Conservation (phyloP, 768 basidiomycete species). For the Xerocomus spinulosus region DNA sequence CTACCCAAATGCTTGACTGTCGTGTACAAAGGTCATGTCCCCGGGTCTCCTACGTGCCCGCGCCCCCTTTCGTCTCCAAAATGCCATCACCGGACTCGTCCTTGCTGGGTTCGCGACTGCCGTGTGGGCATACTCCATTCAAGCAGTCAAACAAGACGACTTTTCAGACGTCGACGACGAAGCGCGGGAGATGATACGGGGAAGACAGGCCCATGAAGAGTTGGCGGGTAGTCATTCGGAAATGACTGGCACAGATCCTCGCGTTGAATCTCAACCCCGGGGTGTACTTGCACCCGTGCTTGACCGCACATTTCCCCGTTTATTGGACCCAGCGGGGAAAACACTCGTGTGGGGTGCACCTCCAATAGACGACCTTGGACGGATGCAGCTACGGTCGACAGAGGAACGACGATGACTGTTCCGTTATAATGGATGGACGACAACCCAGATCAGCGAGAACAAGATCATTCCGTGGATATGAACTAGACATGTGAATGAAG, state of each 20-base stretch:
- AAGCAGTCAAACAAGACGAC: conserved; percentile 89
- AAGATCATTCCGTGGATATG: background rate
- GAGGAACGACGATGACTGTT: conserved; percentile 1
- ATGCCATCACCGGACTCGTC: conserved; percentile 70
- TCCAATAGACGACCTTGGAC: conserved; percentile 57
- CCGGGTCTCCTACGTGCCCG: conserved; percentile 84
- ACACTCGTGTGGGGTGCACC: conserved; percentile 74
- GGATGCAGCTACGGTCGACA: conserved; percentile 23
- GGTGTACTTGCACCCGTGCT: conserved; percentile 45
- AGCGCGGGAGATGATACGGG: conserved; percentile 50
- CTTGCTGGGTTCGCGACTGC: conserved; percentile 73
- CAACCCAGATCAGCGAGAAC: background rate
- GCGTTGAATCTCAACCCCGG: conserved; percentile 28
- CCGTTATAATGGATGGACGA: background rate
- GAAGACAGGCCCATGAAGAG: too few relatives aligned
- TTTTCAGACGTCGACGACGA: conserved; percentile 86
- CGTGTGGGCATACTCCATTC: conserved; percentile 90
- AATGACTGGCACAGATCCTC: background rate
- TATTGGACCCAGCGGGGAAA: conserved; percentile 58
- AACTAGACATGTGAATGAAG: background rate
- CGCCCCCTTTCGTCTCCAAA: conserved; percentile 73
- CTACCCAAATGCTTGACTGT: background rate
- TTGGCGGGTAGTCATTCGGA: too few relatives aligned
- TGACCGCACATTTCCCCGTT: conserved; percentile 42
- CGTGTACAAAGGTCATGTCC: conserved; percentile 65